Conservation (phyloP, 352 stramenopile genomes). For the Phytophthora macrochlamydospora region DNA sequence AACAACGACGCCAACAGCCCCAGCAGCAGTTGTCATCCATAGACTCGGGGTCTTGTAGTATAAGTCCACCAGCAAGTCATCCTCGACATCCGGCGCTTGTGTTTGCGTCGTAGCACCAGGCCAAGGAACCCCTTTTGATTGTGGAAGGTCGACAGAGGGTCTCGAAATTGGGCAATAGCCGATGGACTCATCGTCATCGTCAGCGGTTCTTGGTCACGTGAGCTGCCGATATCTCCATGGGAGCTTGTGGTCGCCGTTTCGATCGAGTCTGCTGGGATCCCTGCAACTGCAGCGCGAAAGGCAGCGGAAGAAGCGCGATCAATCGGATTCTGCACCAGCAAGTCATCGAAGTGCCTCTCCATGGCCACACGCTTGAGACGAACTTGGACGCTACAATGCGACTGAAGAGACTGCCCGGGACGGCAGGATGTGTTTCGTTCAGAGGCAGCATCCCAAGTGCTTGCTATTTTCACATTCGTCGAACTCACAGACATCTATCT, state of each 20-base stretch:
- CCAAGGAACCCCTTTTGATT: conserved; percentile 36
- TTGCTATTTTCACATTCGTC: conserved; percentile 3
- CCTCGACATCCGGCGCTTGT: conserved; percentile 19
- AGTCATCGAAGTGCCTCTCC: conserved; percentile 44
- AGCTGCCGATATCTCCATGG: conserved; percentile 18
- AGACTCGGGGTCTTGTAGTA: conserved; percentile 58
- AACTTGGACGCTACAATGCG: not conserved
- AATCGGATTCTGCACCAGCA: conserved; percentile 23
- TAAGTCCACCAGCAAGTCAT: conserved; percentile 54
- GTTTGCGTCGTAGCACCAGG: conserved; percentile 12
- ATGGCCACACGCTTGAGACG: conserved; percentile 17
- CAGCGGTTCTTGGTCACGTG: conserved; percentile 35
- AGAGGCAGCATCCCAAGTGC: not conserved
- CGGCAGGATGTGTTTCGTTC: not conserved
- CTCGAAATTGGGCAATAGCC: conserved; percentile 52
- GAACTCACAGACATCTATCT: conserved; percentile 3
- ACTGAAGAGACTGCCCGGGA: not conserved
- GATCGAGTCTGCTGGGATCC: conserved; percentile 22
- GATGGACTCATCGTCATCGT: conserved; percentile 68
- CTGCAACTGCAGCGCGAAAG: conserved; percentile 15
- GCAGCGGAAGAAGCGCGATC: conserved; percentile 20
- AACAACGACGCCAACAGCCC: conserved; percentile 37
- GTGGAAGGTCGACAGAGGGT: conserved; percentile 55
- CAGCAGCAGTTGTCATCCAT: conserved; percentile 38
- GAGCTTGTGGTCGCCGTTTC: conserved; percentile 26